phyloP scores from a whole-genome alignment of 169 alveolate genomes.

The Cryptosporidium sp. region DNA sequence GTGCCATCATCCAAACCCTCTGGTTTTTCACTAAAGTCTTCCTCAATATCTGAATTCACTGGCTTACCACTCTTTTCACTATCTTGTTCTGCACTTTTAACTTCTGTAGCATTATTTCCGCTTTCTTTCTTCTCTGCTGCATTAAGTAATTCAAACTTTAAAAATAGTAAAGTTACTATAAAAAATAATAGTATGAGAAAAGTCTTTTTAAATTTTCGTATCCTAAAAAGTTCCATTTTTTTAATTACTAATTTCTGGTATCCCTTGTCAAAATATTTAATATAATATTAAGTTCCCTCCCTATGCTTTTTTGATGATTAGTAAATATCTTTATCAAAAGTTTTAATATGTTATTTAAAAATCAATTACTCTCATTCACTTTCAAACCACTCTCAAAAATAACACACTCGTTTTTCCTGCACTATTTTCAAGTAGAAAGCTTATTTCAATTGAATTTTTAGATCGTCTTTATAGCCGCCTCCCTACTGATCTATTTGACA shows the following conservation, averaged over 20 bases:
- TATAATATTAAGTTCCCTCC: not conserved
- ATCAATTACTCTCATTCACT: not conserved
- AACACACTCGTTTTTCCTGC: not conserved
- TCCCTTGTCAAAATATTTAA: not conserved
- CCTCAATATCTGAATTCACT: not conserved
- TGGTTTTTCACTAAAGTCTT: not conserved
- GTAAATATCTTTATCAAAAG: too few relatives aligned
- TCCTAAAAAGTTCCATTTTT: not conserved
- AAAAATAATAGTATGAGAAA: not conserved
- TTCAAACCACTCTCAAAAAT: not conserved
- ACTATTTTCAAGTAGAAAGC: not conserved
- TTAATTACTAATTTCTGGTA: not conserved
- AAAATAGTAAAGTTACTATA: not conserved
- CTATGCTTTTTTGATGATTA: too few relatives aligned
- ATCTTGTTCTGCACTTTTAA: too few relatives aligned
- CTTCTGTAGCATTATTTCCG: not conserved
- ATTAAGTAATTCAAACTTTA: slow-evolving; percentile 6
- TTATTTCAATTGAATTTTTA: not conserved
- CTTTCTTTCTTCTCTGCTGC: not conserved
- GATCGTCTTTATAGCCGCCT: slow-evolving; percentile 1
- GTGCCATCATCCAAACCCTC: not conserved
- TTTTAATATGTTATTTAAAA: too few relatives aligned
- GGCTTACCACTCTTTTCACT: too few relatives aligned
- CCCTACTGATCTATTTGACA: slow-evolving; percentile 17
- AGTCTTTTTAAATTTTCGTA: not conserved